Base-by-base conservation (phyloP, 2,329 filamentous ascomycete species). In the Alternaria sp. region DNA sequence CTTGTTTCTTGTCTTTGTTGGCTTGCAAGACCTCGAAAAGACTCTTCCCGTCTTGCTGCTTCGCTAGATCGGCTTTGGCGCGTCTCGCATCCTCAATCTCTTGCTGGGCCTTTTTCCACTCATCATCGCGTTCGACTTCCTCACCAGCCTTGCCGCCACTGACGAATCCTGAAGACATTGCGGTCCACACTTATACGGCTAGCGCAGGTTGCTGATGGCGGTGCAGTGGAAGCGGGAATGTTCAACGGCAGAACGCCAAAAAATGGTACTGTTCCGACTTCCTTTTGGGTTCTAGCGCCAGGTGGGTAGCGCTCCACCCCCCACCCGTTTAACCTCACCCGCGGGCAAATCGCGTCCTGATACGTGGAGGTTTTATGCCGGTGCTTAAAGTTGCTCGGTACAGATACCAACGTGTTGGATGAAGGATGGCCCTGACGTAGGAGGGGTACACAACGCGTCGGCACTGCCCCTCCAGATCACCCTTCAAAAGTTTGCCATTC, bases 1-100 rank as follows among this genome's bases (percentile, higher is more conserved):
- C 91, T 78, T 94, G 90, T 77, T 94, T 94, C 91, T 80, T 94
- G 89, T 78, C 89, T 87, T 94, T 94, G 78, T 95, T 95, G 43
- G 89, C 91, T 79, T 94, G 89, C 52, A 95, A 78, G 2, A 91
- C 84, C 43, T 94, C 92, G 74, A 85, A 95, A 28, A 95, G 82
- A 52, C 85, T 89, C 78, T 85, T 88, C 67, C 89, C 86, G 34
- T 80, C 82, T 18, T 82, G 78, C 55, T 81, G 75, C 57, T 80
- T 77, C 58, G 82, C 80, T 61, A 83, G 79, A 56, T 86, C 84
- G 30, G 85, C 83, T 60, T 87, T 84, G 59, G 81, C 80, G 63
- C 79, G 80, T 39, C 87, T 83, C 63, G 88, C 85, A 11, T 84
- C 84, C 18, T 90, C 89, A 18, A 93, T 83, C 63, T 90, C 85